Conservation (phyloP, 2,329 filamentous ascomycete genomes). For the Rugonectria rugulosa region DNA sequence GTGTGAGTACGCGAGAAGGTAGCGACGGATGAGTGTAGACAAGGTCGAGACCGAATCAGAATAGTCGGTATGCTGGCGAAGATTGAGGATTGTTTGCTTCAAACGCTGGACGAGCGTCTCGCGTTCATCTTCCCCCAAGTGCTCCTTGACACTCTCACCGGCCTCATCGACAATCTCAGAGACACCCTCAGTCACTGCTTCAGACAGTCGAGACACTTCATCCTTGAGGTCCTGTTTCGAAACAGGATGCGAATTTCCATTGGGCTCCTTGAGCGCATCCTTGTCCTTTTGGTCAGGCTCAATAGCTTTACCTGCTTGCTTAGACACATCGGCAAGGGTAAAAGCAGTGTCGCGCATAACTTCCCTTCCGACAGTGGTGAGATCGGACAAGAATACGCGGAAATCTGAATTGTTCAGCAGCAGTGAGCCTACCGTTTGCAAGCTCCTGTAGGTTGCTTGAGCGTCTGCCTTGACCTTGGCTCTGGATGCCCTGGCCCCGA, state of each 20-base stretch:
- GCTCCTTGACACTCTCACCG: constrained; percentile 74
- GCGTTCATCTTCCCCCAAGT: constrained; percentile 75
- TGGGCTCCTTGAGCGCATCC: constrained; percentile 54
- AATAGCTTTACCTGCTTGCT: constrained; percentile 75
- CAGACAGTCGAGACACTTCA: constrained; percentile 62
- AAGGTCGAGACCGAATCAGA: constrained; percentile 84
- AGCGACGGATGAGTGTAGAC: constrained; percentile 77
- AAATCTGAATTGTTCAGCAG: constrained; percentile 92
- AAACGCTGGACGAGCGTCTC: constrained; percentile 77
- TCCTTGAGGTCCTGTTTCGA: constrained; percentile 71
- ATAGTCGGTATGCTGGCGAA: constrained; percentile 82
- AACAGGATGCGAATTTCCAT: constrained; percentile 39
- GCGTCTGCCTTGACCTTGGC: constrained; percentile 45
- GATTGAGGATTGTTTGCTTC: constrained; percentile 76
- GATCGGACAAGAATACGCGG: constrained; percentile 81
- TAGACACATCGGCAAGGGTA: constrained; percentile 77
- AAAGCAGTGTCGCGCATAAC: constrained; percentile 88
- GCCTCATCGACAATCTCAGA: constrained; percentile 65
- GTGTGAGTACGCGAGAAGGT: constrained; percentile 79
- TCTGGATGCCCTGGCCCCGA: constrained; percentile 38
- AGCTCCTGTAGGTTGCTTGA: constrained; percentile 71
- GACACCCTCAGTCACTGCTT: constrained; percentile 61
- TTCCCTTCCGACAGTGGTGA: constrained; percentile 80
- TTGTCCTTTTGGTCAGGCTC: constrained; percentile 72
- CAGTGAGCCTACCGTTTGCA: constrained; percentile 84